Conservation (phyloP, 2,329 filamentous ascomycete species). For the Fusarium sp. region DNA sequence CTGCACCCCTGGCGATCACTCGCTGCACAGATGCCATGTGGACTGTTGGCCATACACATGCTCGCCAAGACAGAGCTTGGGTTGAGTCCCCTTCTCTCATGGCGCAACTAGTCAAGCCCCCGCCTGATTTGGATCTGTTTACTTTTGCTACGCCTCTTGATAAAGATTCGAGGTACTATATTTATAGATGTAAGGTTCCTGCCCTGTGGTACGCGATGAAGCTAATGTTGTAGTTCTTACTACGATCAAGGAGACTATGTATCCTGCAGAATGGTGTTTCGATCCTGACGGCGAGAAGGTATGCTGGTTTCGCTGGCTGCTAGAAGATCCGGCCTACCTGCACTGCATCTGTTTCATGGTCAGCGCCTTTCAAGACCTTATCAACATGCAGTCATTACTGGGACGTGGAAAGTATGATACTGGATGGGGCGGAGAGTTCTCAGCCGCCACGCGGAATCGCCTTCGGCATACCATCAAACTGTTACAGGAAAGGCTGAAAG, state of each 20-base stretch:
- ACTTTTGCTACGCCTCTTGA: slow-evolving; percentile 33
- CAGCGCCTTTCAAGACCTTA: slow-evolving; percentile 32
- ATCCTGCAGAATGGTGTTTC: slow-evolving; percentile 44
- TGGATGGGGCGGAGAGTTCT: slow-evolving; percentile 10
- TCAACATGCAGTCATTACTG: not conserved
- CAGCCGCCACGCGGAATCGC: slow-evolving; percentile 8
- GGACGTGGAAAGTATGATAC: not conserved
- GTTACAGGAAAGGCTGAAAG: slow-evolving; percentile 28
- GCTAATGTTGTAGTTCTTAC: slow-evolving; percentile 33
- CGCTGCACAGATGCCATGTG: not conserved
- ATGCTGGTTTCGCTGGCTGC: slow-evolving; percentile 45
- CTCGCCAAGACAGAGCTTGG: slow-evolving; percentile 15
- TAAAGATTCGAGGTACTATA: slow-evolving; percentile 10
- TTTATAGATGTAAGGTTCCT: slow-evolving; percentile 26
- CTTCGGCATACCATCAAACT: slow-evolving; percentile 30
- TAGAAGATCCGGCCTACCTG: slow-evolving; percentile 39
- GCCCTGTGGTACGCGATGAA: rapidly evolving
- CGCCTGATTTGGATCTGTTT: slow-evolving; percentile 31
- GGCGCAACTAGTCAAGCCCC: slow-evolving; percentile 7
- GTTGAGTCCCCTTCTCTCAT: slow-evolving; percentile 28
- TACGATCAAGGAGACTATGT: slow-evolving; percentile 41
- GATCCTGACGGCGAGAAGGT: slow-evolving; percentile 29
- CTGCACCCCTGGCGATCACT: not conserved
- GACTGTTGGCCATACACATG: not conserved
- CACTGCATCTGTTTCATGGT: slow-evolving; percentile 40